phyloP scores from a whole-genome alignment of 305 asterid species.

The Salvia sclarea region DNA sequence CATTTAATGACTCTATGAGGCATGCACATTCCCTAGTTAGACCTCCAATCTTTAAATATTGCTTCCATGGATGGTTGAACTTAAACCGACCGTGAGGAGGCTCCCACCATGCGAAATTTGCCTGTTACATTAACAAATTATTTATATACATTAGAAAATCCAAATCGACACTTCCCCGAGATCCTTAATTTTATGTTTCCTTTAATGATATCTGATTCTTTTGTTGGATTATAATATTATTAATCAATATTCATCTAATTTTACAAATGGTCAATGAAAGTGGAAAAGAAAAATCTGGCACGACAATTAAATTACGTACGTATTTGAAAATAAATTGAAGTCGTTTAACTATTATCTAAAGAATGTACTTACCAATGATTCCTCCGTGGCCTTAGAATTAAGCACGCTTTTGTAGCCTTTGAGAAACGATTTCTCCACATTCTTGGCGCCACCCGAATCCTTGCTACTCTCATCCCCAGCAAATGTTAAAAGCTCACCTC shows the following conservation, averaged over 20 bases:
- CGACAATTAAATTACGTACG: too few relatives aligned
- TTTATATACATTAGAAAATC: too few relatives aligned
- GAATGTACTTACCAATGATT: constrained; percentile 58
- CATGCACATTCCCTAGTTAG: constrained; percentile 69
- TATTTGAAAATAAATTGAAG: too few relatives aligned
- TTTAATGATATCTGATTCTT: too few relatives aligned
- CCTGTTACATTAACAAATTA: constrained; percentile 38
- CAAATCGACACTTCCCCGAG: too few relatives aligned
- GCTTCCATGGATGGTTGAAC: constrained; percentile 75
- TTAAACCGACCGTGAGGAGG: constrained; percentile 63
- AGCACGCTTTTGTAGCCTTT: constrained; percentile 53
- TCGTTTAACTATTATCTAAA: too few relatives aligned
- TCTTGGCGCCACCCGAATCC: constrained; percentile 15
- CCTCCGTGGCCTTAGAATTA: constrained; percentile 62
- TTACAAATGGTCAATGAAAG: too few relatives aligned
- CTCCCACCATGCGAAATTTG: constrained; percentile 91
- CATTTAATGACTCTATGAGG: constrained; percentile 57
- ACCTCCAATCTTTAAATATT: constrained; percentile 64
- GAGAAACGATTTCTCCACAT: constrained; percentile 42
- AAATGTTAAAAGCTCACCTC: constrained; percentile 37
- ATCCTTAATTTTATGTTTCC: too few relatives aligned
- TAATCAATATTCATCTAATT: too few relatives aligned
- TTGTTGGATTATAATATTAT: too few relatives aligned
- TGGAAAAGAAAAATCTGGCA: too few relatives aligned
- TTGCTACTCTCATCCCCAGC: constrained; percentile 30